These are phyloP conservation scores for Chlorophyllum brunneum DNA, from an alignment of 768 basidiomycete genomes.

Conservation along the genomic window DNA sequence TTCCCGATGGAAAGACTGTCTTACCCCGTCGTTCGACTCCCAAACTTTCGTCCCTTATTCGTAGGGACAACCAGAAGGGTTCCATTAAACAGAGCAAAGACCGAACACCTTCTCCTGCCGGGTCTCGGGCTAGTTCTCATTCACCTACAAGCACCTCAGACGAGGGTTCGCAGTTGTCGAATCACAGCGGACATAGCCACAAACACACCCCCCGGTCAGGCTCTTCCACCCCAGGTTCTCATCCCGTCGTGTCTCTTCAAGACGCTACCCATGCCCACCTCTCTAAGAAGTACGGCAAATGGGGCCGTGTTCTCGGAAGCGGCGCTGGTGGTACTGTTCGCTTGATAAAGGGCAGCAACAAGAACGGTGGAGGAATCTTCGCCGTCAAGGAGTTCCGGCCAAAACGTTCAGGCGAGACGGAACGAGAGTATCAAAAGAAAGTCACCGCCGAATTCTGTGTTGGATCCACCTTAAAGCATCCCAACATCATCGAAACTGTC, in stretches of 20 bases:
- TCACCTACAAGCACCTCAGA: constrained; percentile 22
- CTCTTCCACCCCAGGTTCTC: constrained; percentile 19
- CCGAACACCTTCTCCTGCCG: constrained; percentile 34
- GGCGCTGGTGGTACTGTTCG: constrained; percentile 99
- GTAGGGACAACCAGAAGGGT: constrained; percentile 16
- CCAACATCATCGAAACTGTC: constrained; percentile 96
- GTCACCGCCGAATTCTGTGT: constrained; percentile 99
- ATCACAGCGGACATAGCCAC: constrained; percentile 10
- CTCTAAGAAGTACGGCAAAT: constrained; percentile 99
- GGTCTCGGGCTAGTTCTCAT: constrained; percentile 20
- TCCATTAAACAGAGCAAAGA: constrained; percentile 41
- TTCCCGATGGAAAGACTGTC: constrained; percentile 23
- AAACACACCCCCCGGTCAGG: constrained; percentile 21
- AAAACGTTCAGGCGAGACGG: constrained; percentile 80
- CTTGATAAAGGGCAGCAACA: constrained; percentile 82
- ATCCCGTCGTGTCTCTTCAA: constrained; percentile 57
- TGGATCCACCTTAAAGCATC: constrained; percentile 88
- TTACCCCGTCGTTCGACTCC: constrained; percentile 21
- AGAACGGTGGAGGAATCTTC: constrained; percentile 81
- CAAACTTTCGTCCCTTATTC: constrained; percentile 24
- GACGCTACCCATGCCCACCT: constrained; percentile 87
- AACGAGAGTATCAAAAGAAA: constrained; percentile 99
- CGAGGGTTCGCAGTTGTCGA: constrained; percentile 19
- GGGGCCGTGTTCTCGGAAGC: constrained; percentile 92
- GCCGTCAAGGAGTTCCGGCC: constrained; percentile 98